Conservation (phyloP, 306 rosid genomes). For the Chamaecrista fasciculata region DNA sequence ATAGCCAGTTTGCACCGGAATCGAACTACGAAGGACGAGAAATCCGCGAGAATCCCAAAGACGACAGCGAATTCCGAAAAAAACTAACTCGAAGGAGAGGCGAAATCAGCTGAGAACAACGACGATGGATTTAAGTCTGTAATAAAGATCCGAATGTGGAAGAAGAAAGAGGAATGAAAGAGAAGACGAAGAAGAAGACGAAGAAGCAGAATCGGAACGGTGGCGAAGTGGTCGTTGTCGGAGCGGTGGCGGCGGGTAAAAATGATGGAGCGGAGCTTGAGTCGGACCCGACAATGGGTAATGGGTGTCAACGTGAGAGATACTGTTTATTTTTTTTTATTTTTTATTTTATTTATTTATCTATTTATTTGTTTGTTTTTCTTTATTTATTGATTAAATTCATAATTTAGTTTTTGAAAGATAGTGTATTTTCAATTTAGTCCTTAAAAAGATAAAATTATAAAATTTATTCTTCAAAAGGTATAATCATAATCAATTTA, state of each 20-base stretch:
- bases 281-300: conserved; percentile 31
- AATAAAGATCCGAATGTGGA: neutral
- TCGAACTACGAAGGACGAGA: conserved; percentile 13
- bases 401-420: too few species aligned
- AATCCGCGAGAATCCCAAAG: neutral
- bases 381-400: too few species aligned
- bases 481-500: too few species aligned
- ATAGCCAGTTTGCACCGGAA: conserved; percentile 61
- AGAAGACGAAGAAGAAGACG: conserved; percentile 18
- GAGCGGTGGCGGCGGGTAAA: conserved; percentile 9
- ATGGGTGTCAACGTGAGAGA: neutral
- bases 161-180: conserved; percentile 7
- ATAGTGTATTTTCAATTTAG: too few species aligned
- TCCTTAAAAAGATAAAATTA: too few species aligned
- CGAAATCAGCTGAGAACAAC: neutral
- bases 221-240: neutral
- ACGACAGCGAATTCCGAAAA: conserved; percentile 10
- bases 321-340: neutral
- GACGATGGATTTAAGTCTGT: too few species aligned
- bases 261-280: neutral
- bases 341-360: neutral
- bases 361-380: too few species aligned
- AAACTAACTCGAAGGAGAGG: neutral
- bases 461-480: too few species aligned
- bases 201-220: neutral